Evolutionary conservation across 345 rosid species (phyloP).

Genomic region (Melaleuca alternifolia): DNA sequence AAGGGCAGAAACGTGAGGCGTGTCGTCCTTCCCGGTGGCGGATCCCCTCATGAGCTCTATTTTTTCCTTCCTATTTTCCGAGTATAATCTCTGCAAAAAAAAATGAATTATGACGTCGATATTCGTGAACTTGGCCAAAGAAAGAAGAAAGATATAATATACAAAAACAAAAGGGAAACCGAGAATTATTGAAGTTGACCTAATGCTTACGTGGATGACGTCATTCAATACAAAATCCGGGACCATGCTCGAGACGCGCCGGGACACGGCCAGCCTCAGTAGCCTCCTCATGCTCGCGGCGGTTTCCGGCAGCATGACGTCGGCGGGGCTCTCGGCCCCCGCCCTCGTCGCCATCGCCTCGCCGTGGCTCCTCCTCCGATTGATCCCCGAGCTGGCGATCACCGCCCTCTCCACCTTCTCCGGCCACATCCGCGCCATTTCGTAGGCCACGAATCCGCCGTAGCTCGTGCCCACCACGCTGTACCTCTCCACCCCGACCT

Average conservation of each 20-base stretch:
- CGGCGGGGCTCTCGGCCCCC: slow-evolving; percentile 25
- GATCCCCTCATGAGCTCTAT: slow-evolving; percentile 55
- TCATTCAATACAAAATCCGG: slow-evolving; percentile 62
- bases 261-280: slow-evolving; percentile 28
- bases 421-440: slow-evolving; percentile 63
- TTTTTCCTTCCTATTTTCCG: slow-evolving; percentile 59
- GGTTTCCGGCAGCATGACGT: slow-evolving; percentile 64
- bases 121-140: background rate
- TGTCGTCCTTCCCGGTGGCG: slow-evolving; percentile 35
- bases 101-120: background rate
- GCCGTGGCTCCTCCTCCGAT: slow-evolving; percentile 42
- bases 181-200: background rate
- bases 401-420: slow-evolving; percentile 72
- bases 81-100: slow-evolving; percentile 42
- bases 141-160: background rate
- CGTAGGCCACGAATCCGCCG: slow-evolving; percentile 84
- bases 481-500: slow-evolving; percentile 31
- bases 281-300: slow-evolving; percentile 45
- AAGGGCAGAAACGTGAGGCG: slow-evolving; percentile 34
- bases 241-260: slow-evolving; percentile 14
- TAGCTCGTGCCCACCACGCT: slow-evolving; percentile 75
- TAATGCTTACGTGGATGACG: slow-evolving; percentile 33
- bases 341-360: slow-evolving; percentile 38
- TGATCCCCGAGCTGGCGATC: slow-evolving; percentile 74
- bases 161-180: background rate